A percentile compares a stretch with the other conserved stretches of the same genome.
Evolutionary conservation across 2,329 filamentous ascomycete genomes (phyloP).

Genomic region (Calonectria honghensis): DNA sequence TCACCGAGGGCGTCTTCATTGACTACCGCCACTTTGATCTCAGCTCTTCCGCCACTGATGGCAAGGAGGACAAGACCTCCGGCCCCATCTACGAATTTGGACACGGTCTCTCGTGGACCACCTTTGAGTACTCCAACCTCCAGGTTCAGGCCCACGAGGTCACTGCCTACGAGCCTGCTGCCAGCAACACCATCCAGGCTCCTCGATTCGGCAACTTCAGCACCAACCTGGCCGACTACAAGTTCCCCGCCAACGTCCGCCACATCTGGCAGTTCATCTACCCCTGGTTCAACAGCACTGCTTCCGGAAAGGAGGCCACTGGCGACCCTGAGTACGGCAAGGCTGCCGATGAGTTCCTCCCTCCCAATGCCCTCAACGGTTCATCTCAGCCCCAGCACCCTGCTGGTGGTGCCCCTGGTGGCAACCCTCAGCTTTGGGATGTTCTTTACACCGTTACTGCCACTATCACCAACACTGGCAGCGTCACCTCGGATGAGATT

Average conservation of each 20-base stretch:
- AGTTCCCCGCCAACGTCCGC: constrained; percentile 77
- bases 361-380: constrained; percentile 73
- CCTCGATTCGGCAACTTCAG: constrained; percentile 79
- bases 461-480: constrained; percentile 83
- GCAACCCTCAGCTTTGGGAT: constrained; percentile 80
- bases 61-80: constrained; percentile 49
- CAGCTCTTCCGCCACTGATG: constrained; percentile 59
- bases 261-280: constrained; percentile 77
- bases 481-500: constrained; percentile 79
- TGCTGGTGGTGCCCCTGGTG: constrained; percentile 74
- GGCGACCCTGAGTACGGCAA: constrained; percentile 76
- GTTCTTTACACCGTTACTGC: constrained; percentile 80
- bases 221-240: constrained; percentile 78
- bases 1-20: constrained; percentile 86
- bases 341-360: constrained; percentile 75
- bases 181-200: constrained; percentile 77
- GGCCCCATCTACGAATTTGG: constrained; percentile 88
- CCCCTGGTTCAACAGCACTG: constrained; percentile 81
- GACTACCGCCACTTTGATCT: constrained; percentile 82
- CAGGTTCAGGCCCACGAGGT: constrained; percentile 71
- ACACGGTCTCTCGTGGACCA: constrained; percentile 87
- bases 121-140: constrained; percentile 84
- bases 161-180: constrained; percentile 74
- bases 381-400: constrained; percentile 73
- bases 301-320: constrained; percentile 73